Evolutionary conservation across 805 yeast genomes (phyloP).

Genomic region (Kazachstania bromeliacearum): DNA sequence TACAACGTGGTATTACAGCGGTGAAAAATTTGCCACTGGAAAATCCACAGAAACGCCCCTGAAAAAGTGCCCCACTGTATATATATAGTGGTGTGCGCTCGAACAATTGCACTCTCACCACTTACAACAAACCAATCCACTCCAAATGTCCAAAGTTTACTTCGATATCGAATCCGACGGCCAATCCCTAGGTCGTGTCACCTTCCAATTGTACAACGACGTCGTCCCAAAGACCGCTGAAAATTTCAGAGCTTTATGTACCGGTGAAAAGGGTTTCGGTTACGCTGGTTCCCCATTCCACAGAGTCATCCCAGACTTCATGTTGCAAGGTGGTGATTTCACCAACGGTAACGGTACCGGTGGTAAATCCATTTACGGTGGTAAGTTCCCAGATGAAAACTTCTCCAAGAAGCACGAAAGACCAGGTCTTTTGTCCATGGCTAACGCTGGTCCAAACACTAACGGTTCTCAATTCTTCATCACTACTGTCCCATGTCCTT

Average conservation of each 20-base stretch:
- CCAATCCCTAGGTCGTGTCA: constrained; percentile 69
- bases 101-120: neutral
- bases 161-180: constrained; percentile 77
- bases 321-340: constrained; percentile 97
- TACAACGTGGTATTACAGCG: no score
- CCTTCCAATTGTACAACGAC: constrained; percentile 81
- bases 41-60: no score
- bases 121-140: neutral
- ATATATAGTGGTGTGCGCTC: neutral
- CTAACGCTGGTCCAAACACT: constrained; percentile 97
- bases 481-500: constrained; percentile 78
- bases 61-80: neutral
- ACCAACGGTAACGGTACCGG: constrained; percentile 94
- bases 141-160: constrained; percentile 58
- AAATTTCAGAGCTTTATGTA: constrained; percentile 89
- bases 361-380: constrained; percentile 85
- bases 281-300: constrained; percentile 88
- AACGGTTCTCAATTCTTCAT: constrained; percentile 97
- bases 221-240: constrained; percentile 93
- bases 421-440: constrained; percentile 87
- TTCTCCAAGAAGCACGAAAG: constrained; percentile 63
- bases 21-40: no score
- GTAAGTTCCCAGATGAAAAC: constrained; percentile 68
- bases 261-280: constrained; percentile 96
- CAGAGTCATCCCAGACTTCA: constrained; percentile 95